These are phyloP conservation scores for Trypanosoma rangeli DNA, from an alignment of 208 protist species.

Conservation along the genomic window DNA sequence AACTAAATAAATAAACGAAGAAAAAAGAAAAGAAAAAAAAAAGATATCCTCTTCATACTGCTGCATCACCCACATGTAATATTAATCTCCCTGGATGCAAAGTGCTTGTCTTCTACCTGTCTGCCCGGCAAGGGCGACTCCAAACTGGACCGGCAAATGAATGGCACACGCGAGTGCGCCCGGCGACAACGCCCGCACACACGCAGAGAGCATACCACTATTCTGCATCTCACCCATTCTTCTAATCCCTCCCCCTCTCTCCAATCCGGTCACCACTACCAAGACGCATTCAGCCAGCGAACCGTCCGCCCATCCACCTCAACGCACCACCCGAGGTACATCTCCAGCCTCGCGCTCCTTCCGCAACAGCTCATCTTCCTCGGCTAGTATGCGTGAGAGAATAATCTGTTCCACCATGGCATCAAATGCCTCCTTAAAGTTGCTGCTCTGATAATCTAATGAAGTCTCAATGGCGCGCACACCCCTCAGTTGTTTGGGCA, in stretches of 20 bases:
- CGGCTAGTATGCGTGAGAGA: conserved; percentile 49
- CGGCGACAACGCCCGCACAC: background rate
- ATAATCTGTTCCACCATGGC: conserved; percentile 75
- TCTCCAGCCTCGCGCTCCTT: conserved; percentile 39
- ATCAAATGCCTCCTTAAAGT: conserved; percentile 92
- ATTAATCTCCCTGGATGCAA: too few relatives aligned
- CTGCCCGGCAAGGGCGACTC: background rate
- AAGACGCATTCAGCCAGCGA: background rate
- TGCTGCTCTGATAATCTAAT: conserved; percentile 86
- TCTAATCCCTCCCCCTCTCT: background rate
- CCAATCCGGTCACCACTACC: background rate
- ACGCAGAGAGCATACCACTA: background rate
- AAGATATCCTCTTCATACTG: background rate
- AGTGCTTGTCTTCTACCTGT: too few relatives aligned
- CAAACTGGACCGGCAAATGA: background rate
- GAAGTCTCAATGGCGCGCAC: conserved; percentile 80
- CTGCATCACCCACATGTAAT: background rate
- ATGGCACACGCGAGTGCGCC: too few relatives aligned
- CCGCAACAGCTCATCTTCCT: conserved; percentile 74
- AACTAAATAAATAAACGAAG: background rate
- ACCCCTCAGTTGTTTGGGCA: conserved; percentile 81
- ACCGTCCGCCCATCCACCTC: background rate
- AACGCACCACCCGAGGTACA: conserved; percentile 32
- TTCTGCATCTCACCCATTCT: background rate
- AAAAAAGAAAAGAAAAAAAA: background rate